Evolutionary conservation across 108 stramenopile genomes (phyloP).

Genomic region (Nitzschia sp.): DNA sequence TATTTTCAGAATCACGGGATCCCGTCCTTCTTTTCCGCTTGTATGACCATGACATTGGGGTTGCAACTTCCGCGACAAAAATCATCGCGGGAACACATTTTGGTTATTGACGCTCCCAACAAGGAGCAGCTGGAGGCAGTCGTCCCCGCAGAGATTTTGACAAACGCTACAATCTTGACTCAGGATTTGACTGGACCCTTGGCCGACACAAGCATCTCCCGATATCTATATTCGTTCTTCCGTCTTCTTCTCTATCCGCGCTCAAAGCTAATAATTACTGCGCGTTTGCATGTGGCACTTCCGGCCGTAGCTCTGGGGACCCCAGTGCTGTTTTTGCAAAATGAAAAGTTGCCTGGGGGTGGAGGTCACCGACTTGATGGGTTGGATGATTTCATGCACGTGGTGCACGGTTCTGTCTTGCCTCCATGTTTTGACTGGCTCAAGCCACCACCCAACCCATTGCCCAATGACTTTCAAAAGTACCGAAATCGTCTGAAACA

Average conservation of each 20-base stretch:
- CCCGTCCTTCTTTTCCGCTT: conserved; percentile 2
- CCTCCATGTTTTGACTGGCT: background rate
- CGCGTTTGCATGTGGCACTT: conserved; percentile 11
- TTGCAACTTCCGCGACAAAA: too few species aligned
- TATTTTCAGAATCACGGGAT: background rate
- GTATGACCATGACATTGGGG: conserved; percentile 10
- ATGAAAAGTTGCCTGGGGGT: conserved; percentile 16
- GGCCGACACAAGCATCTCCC: background rate
- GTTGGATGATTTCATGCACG: conserved; percentile 2
- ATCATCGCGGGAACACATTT: background rate
- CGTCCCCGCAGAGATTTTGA: background rate
- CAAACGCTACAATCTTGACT: background rate
- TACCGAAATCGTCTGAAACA: background rate
- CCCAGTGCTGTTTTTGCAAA: conserved; percentile 4
- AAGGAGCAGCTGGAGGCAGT: background rate
- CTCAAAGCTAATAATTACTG: conserved; percentile 12
- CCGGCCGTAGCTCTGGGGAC: conserved; percentile 15
- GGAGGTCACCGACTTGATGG: background rate
- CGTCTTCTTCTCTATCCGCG: background rate
- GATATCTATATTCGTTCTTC: background rate
- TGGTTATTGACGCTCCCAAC: background rate
- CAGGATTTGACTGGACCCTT: background rate
- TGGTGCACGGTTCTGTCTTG: background rate
- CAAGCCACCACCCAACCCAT: conserved; percentile 9
- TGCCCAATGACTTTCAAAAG: background rate